Evolutionary conservation across 306 rosid species (phyloP).

Genomic region (Mimosa bimucronata): DNA sequence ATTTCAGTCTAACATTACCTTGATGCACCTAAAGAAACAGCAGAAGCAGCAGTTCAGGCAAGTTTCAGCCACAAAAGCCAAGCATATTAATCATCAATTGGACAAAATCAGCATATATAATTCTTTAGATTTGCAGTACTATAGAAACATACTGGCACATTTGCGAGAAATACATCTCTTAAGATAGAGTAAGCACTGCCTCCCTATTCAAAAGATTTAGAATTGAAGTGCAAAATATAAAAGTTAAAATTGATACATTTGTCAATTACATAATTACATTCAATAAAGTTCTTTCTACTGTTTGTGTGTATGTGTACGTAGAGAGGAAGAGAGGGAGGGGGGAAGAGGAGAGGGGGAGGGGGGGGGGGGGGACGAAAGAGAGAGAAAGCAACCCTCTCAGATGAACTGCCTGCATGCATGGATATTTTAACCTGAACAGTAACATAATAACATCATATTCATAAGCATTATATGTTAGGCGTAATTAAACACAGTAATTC

Average conservation of each 20-base stretch:
- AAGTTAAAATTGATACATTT: background rate
- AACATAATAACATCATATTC: slow-evolving; percentile 28
- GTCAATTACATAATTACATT: slow-evolving; percentile 26
- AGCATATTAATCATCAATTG: slow-evolving; percentile 17
- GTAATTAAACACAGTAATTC: no score
- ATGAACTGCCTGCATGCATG: slow-evolving; percentile 38
- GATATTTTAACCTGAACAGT: slow-evolving; percentile 58
- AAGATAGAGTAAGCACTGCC: slow-evolving; percentile 58
- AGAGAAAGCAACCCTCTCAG: slow-evolving; percentile 74
- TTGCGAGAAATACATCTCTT: slow-evolving; percentile 77
- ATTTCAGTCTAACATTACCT: slow-evolving; percentile 74
- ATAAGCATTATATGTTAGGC: background rate
- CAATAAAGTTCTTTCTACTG: background rate
- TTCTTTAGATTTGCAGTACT: no score
- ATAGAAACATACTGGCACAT: slow-evolving; percentile 80
- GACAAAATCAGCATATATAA: slow-evolving; percentile 34
- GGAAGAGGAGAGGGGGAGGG: no score
- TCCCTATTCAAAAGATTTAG: slow-evolving; percentile 52
- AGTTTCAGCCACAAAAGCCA: slow-evolving; percentile 23
- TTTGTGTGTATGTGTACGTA: no score
- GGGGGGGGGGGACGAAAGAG: no score
- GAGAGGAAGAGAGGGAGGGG: no score
- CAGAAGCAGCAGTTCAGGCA: slow-evolving; percentile 23
- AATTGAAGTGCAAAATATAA: slow-evolving; percentile 6
- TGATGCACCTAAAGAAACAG: slow-evolving; percentile 54